A percentile compares a stretch with the other conserved stretches of the same genome.
Conservation (phyloP, 805 yeast genomes). For the Dipodascopsis uninucleata region DNA sequence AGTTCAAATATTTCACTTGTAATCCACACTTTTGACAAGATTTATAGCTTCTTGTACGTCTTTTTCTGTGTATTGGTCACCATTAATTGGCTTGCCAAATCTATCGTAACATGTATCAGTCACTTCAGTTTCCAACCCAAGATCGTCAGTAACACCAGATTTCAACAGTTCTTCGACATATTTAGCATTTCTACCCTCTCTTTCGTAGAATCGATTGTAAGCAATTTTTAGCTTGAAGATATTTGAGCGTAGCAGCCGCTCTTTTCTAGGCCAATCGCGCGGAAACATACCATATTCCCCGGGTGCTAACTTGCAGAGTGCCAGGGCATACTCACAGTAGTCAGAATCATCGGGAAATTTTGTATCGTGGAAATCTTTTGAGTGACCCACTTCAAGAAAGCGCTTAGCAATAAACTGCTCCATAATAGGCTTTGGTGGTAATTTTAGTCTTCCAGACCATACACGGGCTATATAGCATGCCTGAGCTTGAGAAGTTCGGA, state of each 20-base stretch:
- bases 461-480: constrained; percentile 63
- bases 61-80: constrained; percentile 18
- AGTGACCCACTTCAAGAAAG: constrained; percentile 45
- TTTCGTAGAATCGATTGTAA: constrained; percentile 12
- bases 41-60: constrained; percentile 14
- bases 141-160: constrained; percentile 6
- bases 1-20: too few relatives aligned
- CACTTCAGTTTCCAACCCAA: constrained; percentile 13
- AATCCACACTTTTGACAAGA: too few relatives aligned
- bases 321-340: constrained; percentile 46
- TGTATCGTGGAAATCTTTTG: constrained; percentile 50
- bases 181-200: constrained; percentile 12
- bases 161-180: constrained; percentile 15
- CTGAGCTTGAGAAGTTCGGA: constrained; percentile 56
- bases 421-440: constrained; percentile 53
- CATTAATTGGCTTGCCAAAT: constrained; percentile 16
- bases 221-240: constrained; percentile 21
- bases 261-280: constrained; percentile 20
- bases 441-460: constrained; percentile 50
- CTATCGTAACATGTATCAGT: constrained; percentile 5
- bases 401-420: constrained; percentile 41
- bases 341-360: constrained; percentile 56
- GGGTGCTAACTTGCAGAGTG: constrained; percentile 12
- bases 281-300: constrained; percentile 25
- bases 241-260: constrained; percentile 17